These are phyloP conservation scores for Exophiala dermatitidis DNA, from an alignment of 2,329 filamentous ascomycete genomes.

Conservation along the genomic window DNA sequence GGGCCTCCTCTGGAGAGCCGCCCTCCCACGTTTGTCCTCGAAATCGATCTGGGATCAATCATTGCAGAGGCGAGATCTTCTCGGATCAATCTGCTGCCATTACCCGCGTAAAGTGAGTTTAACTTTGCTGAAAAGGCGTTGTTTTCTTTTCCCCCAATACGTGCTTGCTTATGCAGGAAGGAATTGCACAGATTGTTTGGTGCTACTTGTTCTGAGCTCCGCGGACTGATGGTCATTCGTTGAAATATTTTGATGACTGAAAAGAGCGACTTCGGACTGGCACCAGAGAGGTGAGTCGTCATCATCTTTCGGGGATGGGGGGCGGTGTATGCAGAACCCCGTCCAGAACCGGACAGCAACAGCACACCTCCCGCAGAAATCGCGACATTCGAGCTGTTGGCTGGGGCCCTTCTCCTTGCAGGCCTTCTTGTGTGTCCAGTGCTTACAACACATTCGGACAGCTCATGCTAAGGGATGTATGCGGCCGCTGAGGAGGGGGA, in stretches of 20 bases:
- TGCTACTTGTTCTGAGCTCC: background rate
- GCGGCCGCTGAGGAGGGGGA: background rate
- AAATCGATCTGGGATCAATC: background rate
- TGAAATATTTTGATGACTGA: background rate
- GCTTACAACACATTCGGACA: background rate
- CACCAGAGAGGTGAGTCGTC: background rate
- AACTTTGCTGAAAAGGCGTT: background rate
- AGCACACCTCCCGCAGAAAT: background rate
- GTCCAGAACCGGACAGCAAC: background rate
- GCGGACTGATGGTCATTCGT: background rate
- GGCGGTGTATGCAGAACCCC: conserved; percentile 1
- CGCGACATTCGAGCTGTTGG: background rate
- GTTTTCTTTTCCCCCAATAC: background rate
- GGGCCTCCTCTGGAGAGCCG: background rate
- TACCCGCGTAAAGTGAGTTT: background rate
- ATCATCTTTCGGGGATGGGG: background rate
- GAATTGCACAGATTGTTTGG: background rate
- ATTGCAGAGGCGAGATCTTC: background rate
- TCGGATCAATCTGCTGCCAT: background rate
- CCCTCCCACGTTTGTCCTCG: background rate
- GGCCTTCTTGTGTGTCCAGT: background rate
- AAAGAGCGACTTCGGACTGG: background rate
- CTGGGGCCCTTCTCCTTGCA: background rate
- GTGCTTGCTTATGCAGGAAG: background rate
- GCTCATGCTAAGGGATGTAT: background rate